These are phyloP conservation scores for Aspergillus egyptiacus DNA, from an alignment of 495 filamentous ascomycete genomes.

Conservation along the genomic window DNA sequence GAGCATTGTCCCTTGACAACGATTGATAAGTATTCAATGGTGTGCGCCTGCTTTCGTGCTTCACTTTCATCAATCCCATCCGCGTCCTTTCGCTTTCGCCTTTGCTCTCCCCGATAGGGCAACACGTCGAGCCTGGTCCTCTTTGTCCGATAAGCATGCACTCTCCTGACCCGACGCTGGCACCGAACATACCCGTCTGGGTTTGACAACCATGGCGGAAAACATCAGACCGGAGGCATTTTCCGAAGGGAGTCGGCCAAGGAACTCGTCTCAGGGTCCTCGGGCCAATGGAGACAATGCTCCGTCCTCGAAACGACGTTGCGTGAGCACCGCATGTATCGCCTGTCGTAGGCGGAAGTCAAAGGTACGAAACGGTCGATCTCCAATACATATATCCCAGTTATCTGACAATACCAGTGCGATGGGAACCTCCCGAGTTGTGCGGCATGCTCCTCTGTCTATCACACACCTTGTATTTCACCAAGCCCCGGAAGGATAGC, in stretches of 20 bases:
- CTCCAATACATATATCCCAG: neutral
- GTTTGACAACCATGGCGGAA: constrained; percentile 27
- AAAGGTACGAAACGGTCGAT: constrained; percentile 47
- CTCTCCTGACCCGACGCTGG: constrained; percentile 11
- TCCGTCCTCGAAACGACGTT: constrained; percentile 64
- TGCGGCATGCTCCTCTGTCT: constrained; percentile 91
- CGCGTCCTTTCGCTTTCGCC: neutral
- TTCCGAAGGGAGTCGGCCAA: constrained; percentile 14
- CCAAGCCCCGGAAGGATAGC: neutral
- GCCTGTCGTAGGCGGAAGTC: constrained; percentile 86
- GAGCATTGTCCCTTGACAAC: constrained; percentile 3
- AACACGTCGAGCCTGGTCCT: constrained; percentile 1
- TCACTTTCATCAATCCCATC: neutral
- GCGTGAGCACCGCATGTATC: constrained; percentile 90
- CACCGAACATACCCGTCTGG: constrained; percentile 26
- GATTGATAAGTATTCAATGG: constrained; percentile 1
- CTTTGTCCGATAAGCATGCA: constrained; percentile 21
- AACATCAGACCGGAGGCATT: constrained; percentile 11
- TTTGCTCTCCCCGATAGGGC: constrained; percentile 2
- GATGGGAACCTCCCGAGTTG: constrained; percentile 91
- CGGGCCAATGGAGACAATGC: constrained; percentile 30
- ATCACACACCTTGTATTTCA: constrained; percentile 62
- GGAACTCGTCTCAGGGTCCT: constrained; percentile 17
- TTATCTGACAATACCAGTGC: constrained; percentile 50
- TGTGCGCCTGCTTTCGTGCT: constrained; percentile 3